Conservation (phyloP, 805 yeast genomes). For the Starmera amethionina region DNA sequence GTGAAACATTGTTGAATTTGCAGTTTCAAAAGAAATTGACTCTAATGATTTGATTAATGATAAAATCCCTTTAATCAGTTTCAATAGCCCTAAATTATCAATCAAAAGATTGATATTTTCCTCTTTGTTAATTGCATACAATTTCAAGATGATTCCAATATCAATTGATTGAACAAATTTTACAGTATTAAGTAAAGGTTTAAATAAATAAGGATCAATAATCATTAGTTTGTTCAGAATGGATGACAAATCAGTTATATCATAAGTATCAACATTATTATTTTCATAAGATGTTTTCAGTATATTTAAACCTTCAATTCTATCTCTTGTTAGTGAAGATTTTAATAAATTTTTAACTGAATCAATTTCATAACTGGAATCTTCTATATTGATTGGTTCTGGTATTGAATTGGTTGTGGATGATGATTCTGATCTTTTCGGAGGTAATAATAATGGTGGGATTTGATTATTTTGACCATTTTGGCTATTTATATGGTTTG, state of each 20-base stretch:
- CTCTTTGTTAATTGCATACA: slow-evolving; percentile 21
- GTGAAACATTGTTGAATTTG: slow-evolving; percentile 17
- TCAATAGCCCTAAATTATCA: slow-evolving; percentile 3
- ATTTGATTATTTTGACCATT: too few species aligned
- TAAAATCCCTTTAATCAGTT: slow-evolving; percentile 9
- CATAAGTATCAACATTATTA: background rate
- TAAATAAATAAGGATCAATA: slow-evolving; percentile 19
- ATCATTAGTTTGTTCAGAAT: slow-evolving; percentile 15
- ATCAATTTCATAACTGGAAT: background rate
- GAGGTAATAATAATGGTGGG: too few species aligned
- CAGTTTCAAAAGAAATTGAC: slow-evolving; percentile 12
- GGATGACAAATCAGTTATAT: slow-evolving; percentile 9
- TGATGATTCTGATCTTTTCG: too few species aligned
- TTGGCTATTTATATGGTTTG: too few species aligned
- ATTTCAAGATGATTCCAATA: slow-evolving; percentile 17
- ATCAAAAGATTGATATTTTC: slow-evolving; percentile 11
- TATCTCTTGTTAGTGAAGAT: slow-evolving; percentile 16
- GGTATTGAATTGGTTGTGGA: too few species aligned
- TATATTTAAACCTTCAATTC: slow-evolving; percentile 12
- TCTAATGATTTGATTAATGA: slow-evolving; percentile 12
- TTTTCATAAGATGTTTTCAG: slow-evolving; percentile 3
- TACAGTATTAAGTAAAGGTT: slow-evolving; percentile 17
- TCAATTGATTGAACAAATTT: slow-evolving; percentile 20
- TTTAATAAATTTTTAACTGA: slow-evolving; percentile 6
- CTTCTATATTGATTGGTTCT: background rate